Evolutionary conservation across 164 flowering plant genomes (phyloP).

Genomic region (Piper betle): DNA sequence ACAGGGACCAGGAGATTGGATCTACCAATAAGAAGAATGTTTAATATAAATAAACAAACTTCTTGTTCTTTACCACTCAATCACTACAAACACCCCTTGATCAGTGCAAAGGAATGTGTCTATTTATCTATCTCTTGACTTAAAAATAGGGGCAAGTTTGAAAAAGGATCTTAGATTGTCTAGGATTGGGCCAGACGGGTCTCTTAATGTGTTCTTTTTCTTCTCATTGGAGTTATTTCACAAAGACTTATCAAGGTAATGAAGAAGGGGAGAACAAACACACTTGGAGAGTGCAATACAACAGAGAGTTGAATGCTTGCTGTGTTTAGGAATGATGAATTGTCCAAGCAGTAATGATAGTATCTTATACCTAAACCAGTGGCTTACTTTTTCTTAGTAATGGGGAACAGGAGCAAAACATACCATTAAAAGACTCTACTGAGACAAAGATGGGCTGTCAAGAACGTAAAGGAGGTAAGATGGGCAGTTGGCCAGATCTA

Average conservation of each 20-base stretch:
- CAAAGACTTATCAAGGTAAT: not conserved
- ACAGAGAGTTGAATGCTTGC: not conserved
- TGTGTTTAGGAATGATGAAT: not conserved
- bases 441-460: constrained; percentile 1
- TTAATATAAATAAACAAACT: not conserved
- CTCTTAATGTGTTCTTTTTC: not conserved
- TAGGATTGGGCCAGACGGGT: too few relatives aligned
- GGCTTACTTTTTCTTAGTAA: not conserved
- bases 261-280: not conserved
- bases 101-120: not conserved
- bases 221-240: too few relatives aligned
- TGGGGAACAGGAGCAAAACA: not conserved
- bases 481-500: not conserved
- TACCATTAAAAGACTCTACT: not conserved
- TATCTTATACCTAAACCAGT: not conserved
- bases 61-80: not conserved
- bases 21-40: not conserved
- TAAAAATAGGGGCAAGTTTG: too few relatives aligned
- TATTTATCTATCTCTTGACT: constrained; percentile 3
- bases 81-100: not conserved
- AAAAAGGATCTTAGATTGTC: too few relatives aligned
- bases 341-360: not conserved
- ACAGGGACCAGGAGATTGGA: not conserved
- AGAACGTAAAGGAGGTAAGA: not conserved
- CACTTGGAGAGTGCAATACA: not conserved